Evolutionary conservation across 2,329 filamentous ascomycete genomes (phyloP), one percentile per base, ranked within the genome.

Genomic region (Clathrospora elynae): DNA sequence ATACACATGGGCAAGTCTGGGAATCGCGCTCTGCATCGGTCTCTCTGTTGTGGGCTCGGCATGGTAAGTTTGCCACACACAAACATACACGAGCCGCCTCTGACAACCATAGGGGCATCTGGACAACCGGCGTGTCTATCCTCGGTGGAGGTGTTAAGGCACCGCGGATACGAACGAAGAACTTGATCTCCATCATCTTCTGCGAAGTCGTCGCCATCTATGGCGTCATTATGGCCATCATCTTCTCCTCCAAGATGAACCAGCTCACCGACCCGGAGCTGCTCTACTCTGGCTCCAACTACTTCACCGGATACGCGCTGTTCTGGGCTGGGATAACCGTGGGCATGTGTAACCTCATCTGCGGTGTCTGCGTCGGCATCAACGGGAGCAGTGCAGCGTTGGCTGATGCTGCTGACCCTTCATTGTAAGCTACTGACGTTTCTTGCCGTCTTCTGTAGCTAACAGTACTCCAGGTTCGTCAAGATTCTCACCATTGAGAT

Each of bases 161-260:
- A 31, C 95, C 95, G 24, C 87, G 93, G 63, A 99, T 99, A 75
- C 89, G 93, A 71, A 99, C 93, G 53, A 99, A 99, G 85, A 99
- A 99, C 79, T 75, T 99, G 67, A 97, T 99, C 71, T 97, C 92
- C 64, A 99, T 99, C 74, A 97, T 99, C 76, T 99, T 99, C 77
- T 99, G 93, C 78, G 93, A 99, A 77, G 93, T 99, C 67, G 93
- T 99, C 66, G 93, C 93, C 73, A 99, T 99, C 73, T 99, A 99
- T 80, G 95, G 95, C 64, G 92, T 99, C 74, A 99, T 99, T 76
- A 99, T 99, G 90, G 87, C 91, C 63, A 99, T 99, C 71, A 88
- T 99, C 64, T 97, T 97, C 78, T 95, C 91, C 30, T 82, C 91
- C 50, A 95, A 96, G 74, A 76, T 99, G 61, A 80, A 82, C 60